Evolutionary conservation across 1,284 basidiomycete genomes (phyloP), one percentile per base, ranked within the genome.

Genomic region (Ganoderma multipileum): DNA sequence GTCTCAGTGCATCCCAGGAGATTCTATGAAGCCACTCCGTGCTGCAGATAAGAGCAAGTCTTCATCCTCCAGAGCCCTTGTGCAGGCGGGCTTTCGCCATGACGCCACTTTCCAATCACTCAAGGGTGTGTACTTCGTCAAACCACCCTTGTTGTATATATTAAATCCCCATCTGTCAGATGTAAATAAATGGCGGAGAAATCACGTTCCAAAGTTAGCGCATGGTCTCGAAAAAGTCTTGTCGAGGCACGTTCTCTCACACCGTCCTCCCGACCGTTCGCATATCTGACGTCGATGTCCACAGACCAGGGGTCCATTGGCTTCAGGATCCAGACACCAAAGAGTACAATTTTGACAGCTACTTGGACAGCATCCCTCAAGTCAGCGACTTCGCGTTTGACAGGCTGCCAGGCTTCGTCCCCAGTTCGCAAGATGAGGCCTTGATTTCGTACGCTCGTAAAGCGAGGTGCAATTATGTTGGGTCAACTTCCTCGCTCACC

Each of bases 301-400:
- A 54, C 63, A 96, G 95, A 74, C 94, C 95, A 3, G 96, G 96
- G n/a, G 92, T 98, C 0, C 94, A 97, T 76, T 95, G 94, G 90
- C 80, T 98, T 2, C 89, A 91, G 74, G 96, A 99, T 76, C 93
- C 95, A 1, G 86, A 95, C 11, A 94, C 95, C 0, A 86, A 89
- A 7, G 92, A 95, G 8, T 97, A 95, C 82, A 98, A 98, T 78
- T 99, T 95, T 77, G 81, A 90, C 0, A 87, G 89, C 1, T 87
- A 86, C 75, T 81, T 95, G 3, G 87, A 92, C 76, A 81, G 81
- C 8, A 89, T 99, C 57, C 94, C 96, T 0, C 84, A 89, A 66
- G 90, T 96, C 2, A 88, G 88, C n/a, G 89, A 97, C 61, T 99
- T 99, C 75, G 95, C 93, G n/a, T 98, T 96, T 70, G 89, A 94